These are phyloP conservation scores for Tilletia horrida DNA, from an alignment of 1,284 basidiomycete species.

Conservation along the genomic window DNA sequence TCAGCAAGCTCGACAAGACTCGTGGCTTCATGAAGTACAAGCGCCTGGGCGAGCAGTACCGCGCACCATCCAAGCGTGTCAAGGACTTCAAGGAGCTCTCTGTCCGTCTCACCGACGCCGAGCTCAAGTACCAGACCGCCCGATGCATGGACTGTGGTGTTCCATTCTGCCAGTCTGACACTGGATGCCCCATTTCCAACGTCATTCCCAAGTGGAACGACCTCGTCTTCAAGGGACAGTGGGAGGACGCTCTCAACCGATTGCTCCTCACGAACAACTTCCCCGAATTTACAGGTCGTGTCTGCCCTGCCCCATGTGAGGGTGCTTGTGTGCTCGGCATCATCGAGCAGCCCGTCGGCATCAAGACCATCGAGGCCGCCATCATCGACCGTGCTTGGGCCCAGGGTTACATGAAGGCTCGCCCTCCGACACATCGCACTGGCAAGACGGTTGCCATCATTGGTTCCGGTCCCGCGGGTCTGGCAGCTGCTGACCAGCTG, in stretches of 20 bases:
- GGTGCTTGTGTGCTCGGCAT: slow-evolving; percentile 52
- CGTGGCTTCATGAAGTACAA: slow-evolving; percentile 55
- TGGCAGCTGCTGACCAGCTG: slow-evolving; percentile 49
- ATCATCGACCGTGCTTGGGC: slow-evolving; percentile 54
- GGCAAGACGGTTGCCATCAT: slow-evolving; percentile 52
- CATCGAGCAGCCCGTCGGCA: slow-evolving; percentile 50
- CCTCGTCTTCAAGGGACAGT: slow-evolving; percentile 53
- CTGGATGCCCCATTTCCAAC: slow-evolving; percentile 52
- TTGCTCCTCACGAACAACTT: slow-evolving; percentile 54
- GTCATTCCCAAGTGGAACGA: slow-evolving; percentile 54
- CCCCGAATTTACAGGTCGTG: slow-evolving; percentile 51
- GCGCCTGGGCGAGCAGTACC: slow-evolving; percentile 51
- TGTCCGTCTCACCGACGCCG: slow-evolving; percentile 44
- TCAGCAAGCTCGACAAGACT: slow-evolving; percentile 51
- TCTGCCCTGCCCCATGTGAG: slow-evolving; percentile 53
- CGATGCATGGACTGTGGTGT: slow-evolving; percentile 55
- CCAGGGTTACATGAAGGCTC: slow-evolving; percentile 50
- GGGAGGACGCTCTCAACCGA: slow-evolving; percentile 50
- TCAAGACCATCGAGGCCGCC: slow-evolving; percentile 51
- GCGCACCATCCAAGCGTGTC: slow-evolving; percentile 43
- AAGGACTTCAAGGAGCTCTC: slow-evolving; percentile 53
- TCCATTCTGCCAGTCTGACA: slow-evolving; percentile 53
- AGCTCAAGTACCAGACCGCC: slow-evolving; percentile 53
- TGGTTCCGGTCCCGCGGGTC: slow-evolving; percentile 50
- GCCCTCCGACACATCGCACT: slow-evolving; percentile 44